Conservation (phyloP, 768 basidiomycete genomes). For the Lactarius trivialis region DNA sequence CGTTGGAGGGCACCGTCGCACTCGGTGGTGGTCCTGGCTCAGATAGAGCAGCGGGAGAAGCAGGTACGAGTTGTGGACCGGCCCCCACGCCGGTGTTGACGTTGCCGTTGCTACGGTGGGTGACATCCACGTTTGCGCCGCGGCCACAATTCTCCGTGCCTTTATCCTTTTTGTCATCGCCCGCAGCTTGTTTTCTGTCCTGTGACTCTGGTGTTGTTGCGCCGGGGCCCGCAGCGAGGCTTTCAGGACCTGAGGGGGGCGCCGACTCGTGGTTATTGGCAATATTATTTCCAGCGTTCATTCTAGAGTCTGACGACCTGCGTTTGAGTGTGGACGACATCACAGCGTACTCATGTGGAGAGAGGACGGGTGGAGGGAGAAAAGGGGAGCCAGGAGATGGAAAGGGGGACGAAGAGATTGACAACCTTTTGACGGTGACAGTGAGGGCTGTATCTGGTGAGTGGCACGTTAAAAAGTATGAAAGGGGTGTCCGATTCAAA, state of each 20-base stretch:
- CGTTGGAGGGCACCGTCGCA: too few species aligned
- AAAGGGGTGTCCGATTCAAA: neutral
- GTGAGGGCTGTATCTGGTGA: slow-evolving; percentile 18
- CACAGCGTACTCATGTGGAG: slow-evolving; percentile 61
- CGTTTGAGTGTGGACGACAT: slow-evolving; percentile 34
- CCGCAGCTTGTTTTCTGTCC: neutral
- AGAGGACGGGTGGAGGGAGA: slow-evolving; percentile 59
- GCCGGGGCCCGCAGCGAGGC: neutral
- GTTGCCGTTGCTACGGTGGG: neutral
- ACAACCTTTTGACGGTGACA: slow-evolving; percentile 33
- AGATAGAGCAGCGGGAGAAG: neutral
- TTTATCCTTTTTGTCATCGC: neutral
- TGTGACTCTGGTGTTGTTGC: neutral
- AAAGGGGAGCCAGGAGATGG: slow-evolving; percentile 66
- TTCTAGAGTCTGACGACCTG: slow-evolving; percentile 17
- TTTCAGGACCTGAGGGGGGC: neutral
- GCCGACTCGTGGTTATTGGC: slow-evolving; percentile 12
- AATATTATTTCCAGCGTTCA: slow-evolving; percentile 16
- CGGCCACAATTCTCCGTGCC: neutral
- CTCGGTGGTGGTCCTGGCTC: too few species aligned
- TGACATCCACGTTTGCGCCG: neutral
- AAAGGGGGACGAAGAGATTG: slow-evolving; percentile 39
- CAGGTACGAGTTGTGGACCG: neutral
- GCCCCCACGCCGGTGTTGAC: neutral
- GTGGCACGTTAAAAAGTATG: neutral